Evolutionary conservation across 768 basidiomycete genomes (phyloP).

Genomic region (Tephrocybe sp.): DNA sequence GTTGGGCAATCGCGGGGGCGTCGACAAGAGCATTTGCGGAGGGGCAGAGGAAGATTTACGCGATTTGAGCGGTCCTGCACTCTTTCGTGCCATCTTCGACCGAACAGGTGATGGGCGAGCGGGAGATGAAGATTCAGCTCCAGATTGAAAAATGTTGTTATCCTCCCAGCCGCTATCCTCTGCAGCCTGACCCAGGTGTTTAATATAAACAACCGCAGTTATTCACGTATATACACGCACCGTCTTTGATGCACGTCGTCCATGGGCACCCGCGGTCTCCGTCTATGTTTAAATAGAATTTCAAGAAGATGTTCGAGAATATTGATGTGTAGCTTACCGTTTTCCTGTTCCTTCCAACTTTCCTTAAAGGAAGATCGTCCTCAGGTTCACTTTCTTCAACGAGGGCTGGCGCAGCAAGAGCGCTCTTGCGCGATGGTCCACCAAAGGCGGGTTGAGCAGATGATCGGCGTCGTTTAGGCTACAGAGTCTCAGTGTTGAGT

Average conservation of each 20-base stretch:
- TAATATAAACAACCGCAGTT: not conserved
- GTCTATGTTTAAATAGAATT: slow-evolving; percentile 28
- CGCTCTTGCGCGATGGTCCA: slow-evolving; percentile 37
- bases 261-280: slow-evolving; percentile 49
- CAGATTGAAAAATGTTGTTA: slow-evolving; percentile 88
- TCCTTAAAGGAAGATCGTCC: slow-evolving; percentile 58
- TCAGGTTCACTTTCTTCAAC: slow-evolving; percentile 80
- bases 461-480: slow-evolving; percentile 81
- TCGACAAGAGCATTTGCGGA: slow-evolving; percentile 46
- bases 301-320: slow-evolving; percentile 2
- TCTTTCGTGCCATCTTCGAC: slow-evolving; percentile 42
- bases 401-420: slow-evolving; percentile 43
- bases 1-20: slow-evolving; percentile 38
- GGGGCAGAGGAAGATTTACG: slow-evolving; percentile 77
- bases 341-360: slow-evolving; percentile 62
- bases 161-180: slow-evolving; percentile 91
- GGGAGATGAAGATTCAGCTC: slow-evolving; percentile 87
- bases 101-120: slow-evolving; percentile 57
- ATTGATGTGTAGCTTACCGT: slow-evolving; percentile 36
- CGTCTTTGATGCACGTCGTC: slow-evolving; percentile 55
- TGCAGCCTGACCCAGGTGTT: slow-evolving; percentile 18
- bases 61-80: slow-evolving; percentile 43
- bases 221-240: slow-evolving; percentile 24
- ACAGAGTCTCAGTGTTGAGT: slow-evolving; percentile 8
- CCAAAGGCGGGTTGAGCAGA: slow-evolving; percentile 75